A percentile compares a stretch with the other conserved stretches of the same genome.
These are phyloP conservation scores for Cydonia oblonga DNA, from an alignment of 331 rosid species.

Conservation along the genomic window DNA sequence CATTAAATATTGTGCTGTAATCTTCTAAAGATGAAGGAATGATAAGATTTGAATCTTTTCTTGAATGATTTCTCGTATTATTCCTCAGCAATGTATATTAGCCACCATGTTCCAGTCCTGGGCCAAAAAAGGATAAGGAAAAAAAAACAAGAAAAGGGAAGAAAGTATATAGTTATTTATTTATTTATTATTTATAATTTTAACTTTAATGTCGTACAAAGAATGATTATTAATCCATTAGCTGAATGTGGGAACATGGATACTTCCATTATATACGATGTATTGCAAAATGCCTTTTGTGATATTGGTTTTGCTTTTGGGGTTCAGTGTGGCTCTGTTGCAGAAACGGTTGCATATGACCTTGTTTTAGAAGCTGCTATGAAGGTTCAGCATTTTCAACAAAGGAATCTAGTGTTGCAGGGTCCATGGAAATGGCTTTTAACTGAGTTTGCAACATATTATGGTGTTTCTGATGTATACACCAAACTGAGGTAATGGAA, in stretches of 20 bases:
- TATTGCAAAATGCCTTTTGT: background rate
- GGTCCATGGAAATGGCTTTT: constrained; percentile 98
- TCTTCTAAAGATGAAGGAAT: background rate
- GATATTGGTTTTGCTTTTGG: background rate
- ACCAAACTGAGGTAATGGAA: constrained; percentile 69
- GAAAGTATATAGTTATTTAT: background rate
- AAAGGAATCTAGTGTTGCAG: constrained; percentile 61
- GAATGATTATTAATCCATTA: background rate
- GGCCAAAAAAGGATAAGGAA: background rate
- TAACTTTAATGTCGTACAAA: background rate
- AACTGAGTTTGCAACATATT: constrained; percentile 79
- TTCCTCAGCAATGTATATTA: background rate
- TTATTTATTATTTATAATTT: background rate
- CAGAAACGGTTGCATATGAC: constrained; percentile 96
- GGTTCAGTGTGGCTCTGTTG: constrained; percentile 77
- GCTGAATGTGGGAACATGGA: background rate
- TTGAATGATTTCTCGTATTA: background rate
- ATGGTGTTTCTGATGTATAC: constrained; percentile 86
- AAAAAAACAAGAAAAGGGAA: background rate
- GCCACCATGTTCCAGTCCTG: background rate
- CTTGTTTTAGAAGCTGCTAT: constrained; percentile 80
- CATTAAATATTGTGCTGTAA: background rate
- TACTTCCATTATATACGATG: constrained; percentile 1
- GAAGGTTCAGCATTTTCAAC: constrained; percentile 85
- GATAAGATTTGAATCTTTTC: background rate